Base-by-base conservation (phyloP, 2,329 filamentous ascomycete species). In the Microcyclospora pomicola region DNA sequence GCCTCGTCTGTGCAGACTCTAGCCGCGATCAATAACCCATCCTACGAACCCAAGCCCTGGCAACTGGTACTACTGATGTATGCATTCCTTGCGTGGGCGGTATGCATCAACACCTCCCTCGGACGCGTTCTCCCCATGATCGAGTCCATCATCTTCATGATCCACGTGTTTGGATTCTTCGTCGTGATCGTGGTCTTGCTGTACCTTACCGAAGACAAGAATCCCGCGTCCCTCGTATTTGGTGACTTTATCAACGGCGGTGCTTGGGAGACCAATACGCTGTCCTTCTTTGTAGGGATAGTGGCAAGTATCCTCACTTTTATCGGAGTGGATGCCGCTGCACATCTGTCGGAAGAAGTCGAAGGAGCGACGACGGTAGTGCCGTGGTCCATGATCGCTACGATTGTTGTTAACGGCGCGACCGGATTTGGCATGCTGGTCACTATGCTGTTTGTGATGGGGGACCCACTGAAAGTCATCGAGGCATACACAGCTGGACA, bases 1-100 rank as follows among this genome's bases (percentile, higher is more conserved):
- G 38, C 33, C 7, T 31, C 34, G 4, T 34, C 35, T 9, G 11
- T 44, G n/a, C 42, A 41, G 40, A 43, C 44, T 27, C 36, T 49
- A 7, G 45, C 56, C n/a, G 44, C 50, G 5, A 48, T 62, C 31
- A 64, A 60, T 41, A 34, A 62, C 40, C 39, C 52, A 1, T 35
- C 32, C 27, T 65, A 65, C 46, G 39, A 47, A 2, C 42, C 54
- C 11, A 35, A 59, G 15, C 46, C 51, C 19, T 73, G 66, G 66
- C 68, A 72, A 35, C 63, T 57, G 1, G 70, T 67, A 0, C 53
- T 71, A 1, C 50, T 71, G 1, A 60, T 61, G 40, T 68, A 63
- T 50, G 63, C 61, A 0, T 49, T 67, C 10, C 54, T 60, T 13
- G 33, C 47, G 16, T 34, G 59, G 28, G 48, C 48, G 5, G 52